These are phyloP conservation scores for Candida nitratophila DNA, from an alignment of 805 yeast genomes.

Conservation along the genomic window DNA sequence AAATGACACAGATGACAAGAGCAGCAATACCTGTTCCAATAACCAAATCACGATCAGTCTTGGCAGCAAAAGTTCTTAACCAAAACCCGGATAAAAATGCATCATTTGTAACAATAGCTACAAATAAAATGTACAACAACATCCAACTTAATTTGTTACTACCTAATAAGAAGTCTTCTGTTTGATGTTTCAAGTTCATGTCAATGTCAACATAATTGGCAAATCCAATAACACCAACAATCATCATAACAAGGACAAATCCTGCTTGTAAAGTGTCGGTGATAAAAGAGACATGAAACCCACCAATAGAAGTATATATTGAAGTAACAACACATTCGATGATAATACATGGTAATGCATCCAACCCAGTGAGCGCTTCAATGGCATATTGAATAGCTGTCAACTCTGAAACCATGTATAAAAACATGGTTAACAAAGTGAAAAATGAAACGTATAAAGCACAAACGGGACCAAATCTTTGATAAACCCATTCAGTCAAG, in stretches of 20 bases:
- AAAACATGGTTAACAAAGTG: constrained; percentile 76
- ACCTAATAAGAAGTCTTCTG: constrained; percentile 56
- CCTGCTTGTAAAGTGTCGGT: constrained; percentile 85
- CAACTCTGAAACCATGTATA: constrained; percentile 83
- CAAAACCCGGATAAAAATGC: constrained; percentile 89
- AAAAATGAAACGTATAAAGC: constrained; percentile 72
- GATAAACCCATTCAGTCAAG: constrained; percentile 89
- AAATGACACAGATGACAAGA: constrained; percentile 52
- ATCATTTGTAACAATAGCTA: constrained; percentile 87
- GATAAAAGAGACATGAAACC: constrained; percentile 79
- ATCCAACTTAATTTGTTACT: constrained; percentile 82
- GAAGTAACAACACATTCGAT: constrained; percentile 85
- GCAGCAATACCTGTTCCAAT: constrained; percentile 76
- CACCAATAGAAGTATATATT: constrained; percentile 82
- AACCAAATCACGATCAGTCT: constrained; percentile 63
- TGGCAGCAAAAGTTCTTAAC: constrained; percentile 90
- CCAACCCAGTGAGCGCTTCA: constrained; percentile 67
- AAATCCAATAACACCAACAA: constrained; percentile 73
- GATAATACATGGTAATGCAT: constrained; percentile 74
- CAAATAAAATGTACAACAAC: constrained; percentile 71
- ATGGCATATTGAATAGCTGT: constrained; percentile 75
- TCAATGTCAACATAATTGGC: constrained; percentile 63
- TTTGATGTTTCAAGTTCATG: constrained; percentile 52
- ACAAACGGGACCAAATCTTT: constrained; percentile 66
- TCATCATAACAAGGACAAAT: constrained; percentile 56